Conservation (phyloP, 371 early-diverging fungal genomes). For the Pancytospora philotis region DNA sequence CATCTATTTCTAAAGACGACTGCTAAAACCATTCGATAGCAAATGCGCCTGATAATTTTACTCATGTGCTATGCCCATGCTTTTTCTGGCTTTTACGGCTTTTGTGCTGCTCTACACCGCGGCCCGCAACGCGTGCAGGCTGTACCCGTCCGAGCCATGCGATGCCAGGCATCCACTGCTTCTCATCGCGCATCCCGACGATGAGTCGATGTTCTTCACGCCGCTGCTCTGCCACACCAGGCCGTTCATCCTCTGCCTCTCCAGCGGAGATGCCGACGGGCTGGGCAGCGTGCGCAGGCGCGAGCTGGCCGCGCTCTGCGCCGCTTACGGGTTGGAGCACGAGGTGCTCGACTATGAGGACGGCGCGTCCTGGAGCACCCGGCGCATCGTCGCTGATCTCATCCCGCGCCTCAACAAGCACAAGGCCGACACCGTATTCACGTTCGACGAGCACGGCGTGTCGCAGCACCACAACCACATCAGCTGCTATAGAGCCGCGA, state of each 20-base stretch:
- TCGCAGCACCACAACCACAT: slow-evolving; percentile 84
- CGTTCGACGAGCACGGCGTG: slow-evolving; percentile 80
- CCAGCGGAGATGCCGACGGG: slow-evolving; percentile 66
- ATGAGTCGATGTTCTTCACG: slow-evolving; percentile 96
- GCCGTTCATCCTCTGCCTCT: slow-evolving; percentile 65
- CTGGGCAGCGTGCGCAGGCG: slow-evolving; percentile 39
- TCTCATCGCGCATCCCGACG: slow-evolving; percentile 92
- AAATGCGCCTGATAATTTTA: no score
- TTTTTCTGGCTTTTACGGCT: no score
- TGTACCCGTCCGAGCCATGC: no score
- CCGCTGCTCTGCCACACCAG: slow-evolving; percentile 66
- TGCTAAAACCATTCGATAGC: no score
- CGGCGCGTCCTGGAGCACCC: slow-evolving; percentile 34
- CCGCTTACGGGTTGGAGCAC: background rate
- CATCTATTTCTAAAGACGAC: no score
- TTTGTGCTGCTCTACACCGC: no score
- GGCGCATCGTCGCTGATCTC: slow-evolving; percentile 28
- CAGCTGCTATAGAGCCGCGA: slow-evolving; percentile 67
- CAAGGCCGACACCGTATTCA: slow-evolving; percentile 63
- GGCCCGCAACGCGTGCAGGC: no score
- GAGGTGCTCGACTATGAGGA: slow-evolving; percentile 44
- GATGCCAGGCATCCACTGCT: slow-evolving; percentile 59
- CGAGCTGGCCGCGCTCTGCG: slow-evolving; percentile 34
- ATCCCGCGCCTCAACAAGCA: background rate
- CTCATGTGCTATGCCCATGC: no score